phyloP scores from a whole-genome alignment of 2,329 filamentous ascomycete species.

The Apiospora arundinis region DNA sequence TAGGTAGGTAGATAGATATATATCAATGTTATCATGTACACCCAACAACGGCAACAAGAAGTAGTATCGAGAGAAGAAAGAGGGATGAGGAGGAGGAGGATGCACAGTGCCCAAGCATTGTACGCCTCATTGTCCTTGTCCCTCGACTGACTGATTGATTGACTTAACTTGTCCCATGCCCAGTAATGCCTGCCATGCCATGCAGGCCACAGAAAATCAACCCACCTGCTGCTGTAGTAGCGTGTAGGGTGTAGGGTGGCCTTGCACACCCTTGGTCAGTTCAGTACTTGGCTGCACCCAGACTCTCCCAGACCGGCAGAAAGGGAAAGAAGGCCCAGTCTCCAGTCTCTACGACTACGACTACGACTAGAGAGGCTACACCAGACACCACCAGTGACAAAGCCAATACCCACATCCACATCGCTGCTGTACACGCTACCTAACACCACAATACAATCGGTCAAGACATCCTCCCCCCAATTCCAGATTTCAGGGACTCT shows the following conservation, averaged over 20 bases:
- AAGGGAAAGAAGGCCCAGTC: slow-evolving; percentile 18
- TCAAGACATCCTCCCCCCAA: slow-evolving; percentile 16
- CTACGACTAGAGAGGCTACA: too few relatives aligned
- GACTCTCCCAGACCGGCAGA: slow-evolving; percentile 2
- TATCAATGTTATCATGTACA: too few relatives aligned
- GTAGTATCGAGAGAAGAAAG: neutral
- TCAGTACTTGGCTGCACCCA: slow-evolving; percentile 10
- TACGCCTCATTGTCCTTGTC: neutral
- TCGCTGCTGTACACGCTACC: slow-evolving; percentile 17
- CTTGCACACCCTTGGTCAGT: neutral
- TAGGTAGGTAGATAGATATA: neutral
- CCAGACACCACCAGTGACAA: neutral
- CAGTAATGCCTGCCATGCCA: slow-evolving; percentile 5
- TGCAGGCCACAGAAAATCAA: slow-evolving; percentile 14
- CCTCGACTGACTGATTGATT: neutral
- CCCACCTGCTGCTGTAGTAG: neutral
- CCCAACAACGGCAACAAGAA: too few relatives aligned
- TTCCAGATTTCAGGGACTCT: slow-evolving; percentile 18
- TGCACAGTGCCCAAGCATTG: slow-evolving; percentile 14
- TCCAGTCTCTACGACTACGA: too few relatives aligned
- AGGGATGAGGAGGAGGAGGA: neutral
- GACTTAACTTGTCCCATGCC: neutral
- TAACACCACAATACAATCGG: slow-evolving; percentile 17
- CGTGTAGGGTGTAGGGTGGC: neutral
- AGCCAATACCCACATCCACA: slow-evolving; percentile 16